These are phyloP conservation scores for Fraxinus paxiana DNA, from an alignment of 305 asterid species.

Conservation along the genomic window DNA sequence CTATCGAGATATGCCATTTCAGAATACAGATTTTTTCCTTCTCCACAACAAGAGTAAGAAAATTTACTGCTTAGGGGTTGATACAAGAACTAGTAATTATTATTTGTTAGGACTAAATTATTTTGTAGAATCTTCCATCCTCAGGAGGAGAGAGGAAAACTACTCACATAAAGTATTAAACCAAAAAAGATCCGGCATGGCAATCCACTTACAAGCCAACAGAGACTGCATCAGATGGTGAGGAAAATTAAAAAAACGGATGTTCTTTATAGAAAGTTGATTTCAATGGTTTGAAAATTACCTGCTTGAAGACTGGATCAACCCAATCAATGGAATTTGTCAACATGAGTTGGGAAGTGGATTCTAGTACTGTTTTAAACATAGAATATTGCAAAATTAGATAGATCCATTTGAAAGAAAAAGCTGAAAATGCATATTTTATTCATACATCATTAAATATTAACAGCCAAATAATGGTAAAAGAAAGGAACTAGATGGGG, in stretches of 20 bases:
- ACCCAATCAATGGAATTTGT: slow-evolving; percentile 37
- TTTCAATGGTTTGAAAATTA: slow-evolving; percentile 1
- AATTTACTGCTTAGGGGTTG: neutral
- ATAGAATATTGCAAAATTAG: neutral
- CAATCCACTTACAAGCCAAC: neutral
- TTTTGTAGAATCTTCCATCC: neutral
- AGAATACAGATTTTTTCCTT: neutral
- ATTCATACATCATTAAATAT: neutral
- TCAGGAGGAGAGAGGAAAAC: neutral
- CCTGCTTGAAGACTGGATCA: slow-evolving; percentile 31
- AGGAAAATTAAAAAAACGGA: neutral
- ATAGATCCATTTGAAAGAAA: neutral
- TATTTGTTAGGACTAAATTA: neutral
- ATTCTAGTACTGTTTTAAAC: slow-evolving; percentile 23
- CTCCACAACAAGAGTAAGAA: neutral
- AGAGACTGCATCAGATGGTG: neutral
- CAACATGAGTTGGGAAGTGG: slow-evolving; percentile 30
- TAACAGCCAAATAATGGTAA: neutral
- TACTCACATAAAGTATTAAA: neutral
- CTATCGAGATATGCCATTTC: neutral
- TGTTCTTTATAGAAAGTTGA: neutral
- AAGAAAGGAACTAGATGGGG: neutral
- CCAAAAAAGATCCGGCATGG: neutral
- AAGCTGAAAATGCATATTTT: neutral
- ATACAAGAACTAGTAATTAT: neutral